phyloP scores from a whole-genome alignment of 2,329 filamentous ascomycete genomes.

The Alternaria sp. region DNA sequence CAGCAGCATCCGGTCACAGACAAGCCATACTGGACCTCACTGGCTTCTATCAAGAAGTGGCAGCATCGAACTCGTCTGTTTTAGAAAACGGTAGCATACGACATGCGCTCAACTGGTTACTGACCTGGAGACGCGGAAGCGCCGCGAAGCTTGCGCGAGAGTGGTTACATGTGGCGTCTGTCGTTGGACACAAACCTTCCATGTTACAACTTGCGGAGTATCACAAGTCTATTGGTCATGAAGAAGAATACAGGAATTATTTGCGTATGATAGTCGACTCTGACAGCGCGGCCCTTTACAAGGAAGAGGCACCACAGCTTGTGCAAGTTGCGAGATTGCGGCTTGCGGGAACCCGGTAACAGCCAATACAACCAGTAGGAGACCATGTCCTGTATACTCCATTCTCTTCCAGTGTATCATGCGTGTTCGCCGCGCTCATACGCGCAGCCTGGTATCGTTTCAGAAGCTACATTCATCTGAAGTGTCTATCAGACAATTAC shows the following conservation, averaged over 20 bases:
- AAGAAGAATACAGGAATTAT: conserved; percentile 19
- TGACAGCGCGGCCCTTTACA: conserved; percentile 14
- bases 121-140: conserved; percentile 23
- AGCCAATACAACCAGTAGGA: neutral
- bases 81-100: conserved; percentile 15
- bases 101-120: conserved; percentile 32
- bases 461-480: neutral
- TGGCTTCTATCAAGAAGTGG: conserved; percentile 49
- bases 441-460: neutral
- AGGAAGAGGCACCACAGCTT: conserved; percentile 36
- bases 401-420: neutral
- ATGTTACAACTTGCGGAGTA: conserved; percentile 34
- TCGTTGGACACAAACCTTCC: conserved; percentile 36
- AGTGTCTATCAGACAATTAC: neutral
- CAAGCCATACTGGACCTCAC: conserved; percentile 49
- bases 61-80: conserved; percentile 18
- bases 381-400: neutral
- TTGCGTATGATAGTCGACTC: conserved; percentile 23
- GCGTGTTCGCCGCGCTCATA: neutral
- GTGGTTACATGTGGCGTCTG: conserved; percentile 40
- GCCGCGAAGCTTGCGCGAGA: conserved; percentile 30
- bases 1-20: conserved; percentile 49
- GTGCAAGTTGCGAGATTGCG: conserved; percentile 30
- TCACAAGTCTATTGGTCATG: conserved; percentile 17
- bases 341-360: conserved; percentile 17